Evolutionary conservation across 352 stramenopile genomes (phyloP).

Genomic region (Globisporangium paroecandrum): DNA sequence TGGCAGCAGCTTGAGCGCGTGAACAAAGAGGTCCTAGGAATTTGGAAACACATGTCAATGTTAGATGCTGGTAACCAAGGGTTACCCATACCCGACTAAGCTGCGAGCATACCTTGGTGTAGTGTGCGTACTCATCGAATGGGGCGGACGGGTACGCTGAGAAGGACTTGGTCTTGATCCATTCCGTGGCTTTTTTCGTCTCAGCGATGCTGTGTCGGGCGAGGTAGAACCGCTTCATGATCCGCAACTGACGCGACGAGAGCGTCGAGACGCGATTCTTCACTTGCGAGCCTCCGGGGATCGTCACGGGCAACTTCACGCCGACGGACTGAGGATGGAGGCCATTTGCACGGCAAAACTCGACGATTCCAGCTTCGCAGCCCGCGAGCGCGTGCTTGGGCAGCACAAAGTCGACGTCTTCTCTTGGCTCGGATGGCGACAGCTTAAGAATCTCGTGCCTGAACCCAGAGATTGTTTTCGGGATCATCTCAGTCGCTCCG

Average conservation of each 20-base stretch:
- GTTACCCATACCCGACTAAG: no score
- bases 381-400: slow-evolving; percentile 14
- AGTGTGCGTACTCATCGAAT: slow-evolving; percentile 8
- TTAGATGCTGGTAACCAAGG: background rate
- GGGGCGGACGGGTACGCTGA: slow-evolving; percentile 6
- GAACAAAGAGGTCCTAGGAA: slow-evolving; percentile 4
- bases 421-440: background rate
- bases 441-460: slow-evolving; percentile 9
- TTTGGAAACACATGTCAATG: background rate
- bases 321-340: background rate
- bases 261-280: background rate
- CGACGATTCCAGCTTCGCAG: background rate
- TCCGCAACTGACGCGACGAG: slow-evolving; percentile 4
- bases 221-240: slow-evolving; percentile 10
- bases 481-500: background rate
- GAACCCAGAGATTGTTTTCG: slow-evolving; percentile 13
- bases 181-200: background rate
- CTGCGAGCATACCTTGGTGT: slow-evolving; percentile 5
- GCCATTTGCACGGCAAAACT: background rate
- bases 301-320: slow-evolving; percentile 2
- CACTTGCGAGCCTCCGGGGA: background rate
- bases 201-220: background rate
- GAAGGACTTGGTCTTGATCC: slow-evolving; percentile 1
- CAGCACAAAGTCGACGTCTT: slow-evolving; percentile 11
- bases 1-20: slow-evolving; percentile 6